Evolutionary conservation across 441 rosid species (phyloP), one percentile per base, ranked within the genome.

Genomic region (Omphalea diandra): DNA sequence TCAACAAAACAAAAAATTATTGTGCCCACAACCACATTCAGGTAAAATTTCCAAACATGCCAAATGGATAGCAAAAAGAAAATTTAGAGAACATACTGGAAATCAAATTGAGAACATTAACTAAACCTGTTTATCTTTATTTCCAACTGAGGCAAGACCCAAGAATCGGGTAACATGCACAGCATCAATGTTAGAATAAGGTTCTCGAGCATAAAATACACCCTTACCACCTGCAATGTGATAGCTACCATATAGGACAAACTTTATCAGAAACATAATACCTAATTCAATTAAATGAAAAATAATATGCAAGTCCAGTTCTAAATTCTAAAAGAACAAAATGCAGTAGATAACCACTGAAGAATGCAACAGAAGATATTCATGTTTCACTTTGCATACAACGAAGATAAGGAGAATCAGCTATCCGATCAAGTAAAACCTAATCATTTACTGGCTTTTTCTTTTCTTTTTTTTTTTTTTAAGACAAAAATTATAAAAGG

Each of bases 131-230:
- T 94, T 94, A 56, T 84, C 92, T 79, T 88, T 90, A 69, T 94
- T 94, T 73, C 97, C 99, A 81, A 91, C 93, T 24, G 86, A 73
- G 63, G 97, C 97, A 83, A 91, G 97, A 77, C 97, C 97, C 72
- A 94, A 71, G 81, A 94, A 94, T 44, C 97, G 97, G 65, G 97
- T 94, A 58, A 86, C 90, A 70, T 89, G 99, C 44, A 76, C 76
- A 61, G 93, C 88, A 67, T 87, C 94, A 67, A 68, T 46, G 62
- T 91, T 94, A 65, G 78, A 77, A 80, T 91, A 91, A 67, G 99
- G 97, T 73, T 85, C 94, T 50, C 99, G 97, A 41, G 94, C 87
- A 81, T 88, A 94, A 82, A 86, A 91, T 55, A 83, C 81, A 61
- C 94, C 93, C 83, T 82, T 88, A 46, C 93, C 81, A 72, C 94